Evolutionary conservation across 768 basidiomycete genomes (phyloP), one percentile per base, ranked within the genome.

Genomic region (Tricholoma sp.): DNA sequence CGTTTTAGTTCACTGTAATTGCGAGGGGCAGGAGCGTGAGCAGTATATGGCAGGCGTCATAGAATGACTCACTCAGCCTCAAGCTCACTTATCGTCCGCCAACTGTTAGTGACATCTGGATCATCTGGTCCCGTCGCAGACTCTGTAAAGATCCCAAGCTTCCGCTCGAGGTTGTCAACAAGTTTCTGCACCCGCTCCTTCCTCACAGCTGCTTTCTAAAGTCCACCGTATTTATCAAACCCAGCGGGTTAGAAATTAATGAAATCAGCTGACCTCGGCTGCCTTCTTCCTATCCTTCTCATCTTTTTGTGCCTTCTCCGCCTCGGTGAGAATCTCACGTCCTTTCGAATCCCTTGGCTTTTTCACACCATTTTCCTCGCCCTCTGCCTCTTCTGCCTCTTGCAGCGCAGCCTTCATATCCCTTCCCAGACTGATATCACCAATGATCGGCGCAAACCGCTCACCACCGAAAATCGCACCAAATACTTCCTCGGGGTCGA

Each of bases 391-490:
- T 36, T 88, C 89, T 0, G 85, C 91, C 66, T 94, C 92, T 65
- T 95, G 93, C 65, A 95, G 70, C 4, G 91, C 94, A 2, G 87
- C 80, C 75, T 96, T 96, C 94, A 96, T 94, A 64, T 96, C 94
- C 63, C 82, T 79, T 31, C 91, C 94, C 53, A 96, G 74, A 58
- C 89, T 90, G 62, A 95, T 94, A 44, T 87, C 79, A 7, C 94
- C 94, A 66, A 96, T 94, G 65, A 95, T 91, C 2, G 91, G 85
- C 44, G 85, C 72, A 70, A 95, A 95, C 31, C 85, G 74, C 52
- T 94, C 91, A 2, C 93, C 93, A 44, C 94, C 94, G 60, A 96
- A 96, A 58, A 96, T 89, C 10, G 87, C 86, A 5, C 89, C 82
- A 63, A 87, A 87, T 11, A 87, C 82, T 61, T 87, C 86, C 61